Evolutionary conservation across 108 stramenopile species (phyloP).

Genomic region (Discostella stelligeroides): DNA sequence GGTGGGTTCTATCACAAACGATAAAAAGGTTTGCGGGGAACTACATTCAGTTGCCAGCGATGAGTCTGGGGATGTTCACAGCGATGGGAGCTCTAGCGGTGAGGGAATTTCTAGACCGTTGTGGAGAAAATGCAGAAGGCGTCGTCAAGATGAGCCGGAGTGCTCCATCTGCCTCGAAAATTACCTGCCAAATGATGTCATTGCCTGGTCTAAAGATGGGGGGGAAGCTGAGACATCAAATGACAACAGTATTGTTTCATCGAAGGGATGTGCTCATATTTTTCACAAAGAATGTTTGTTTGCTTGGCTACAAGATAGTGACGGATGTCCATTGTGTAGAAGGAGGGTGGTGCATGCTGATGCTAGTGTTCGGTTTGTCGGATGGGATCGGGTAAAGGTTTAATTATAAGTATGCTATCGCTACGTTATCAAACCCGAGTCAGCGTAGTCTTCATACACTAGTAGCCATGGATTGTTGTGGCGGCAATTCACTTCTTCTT

Average conservation of each 20-base stretch:
- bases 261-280: conserved; percentile 52
- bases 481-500: neutral
- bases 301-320: conserved; percentile 41
- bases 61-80: conserved; percentile 13
- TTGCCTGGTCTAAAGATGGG: conserved; percentile 51
- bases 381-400: conserved; percentile 18
- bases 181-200: conserved; percentile 33
- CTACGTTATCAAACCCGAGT: neutral
- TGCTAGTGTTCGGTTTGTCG: conserved; percentile 43
- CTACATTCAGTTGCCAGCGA: no score
- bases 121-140: neutral
- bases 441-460: neutral
- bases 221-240: conserved; percentile 12
- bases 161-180: conserved; percentile 49
- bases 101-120: neutral
- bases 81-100: neutral
- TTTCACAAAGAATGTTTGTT: conserved; percentile 47
- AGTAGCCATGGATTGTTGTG: neutral
- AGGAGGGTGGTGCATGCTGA: conserved; percentile 46
- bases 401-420: no score
- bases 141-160: conserved; percentile 17
- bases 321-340: conserved; percentile 50
- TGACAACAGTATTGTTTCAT: neutral
- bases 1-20: neutral
- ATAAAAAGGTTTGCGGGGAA: no score